Conservation (phyloP, 2,329 filamentous ascomycete genomes). For the Ceratocystis cubensis region DNA sequence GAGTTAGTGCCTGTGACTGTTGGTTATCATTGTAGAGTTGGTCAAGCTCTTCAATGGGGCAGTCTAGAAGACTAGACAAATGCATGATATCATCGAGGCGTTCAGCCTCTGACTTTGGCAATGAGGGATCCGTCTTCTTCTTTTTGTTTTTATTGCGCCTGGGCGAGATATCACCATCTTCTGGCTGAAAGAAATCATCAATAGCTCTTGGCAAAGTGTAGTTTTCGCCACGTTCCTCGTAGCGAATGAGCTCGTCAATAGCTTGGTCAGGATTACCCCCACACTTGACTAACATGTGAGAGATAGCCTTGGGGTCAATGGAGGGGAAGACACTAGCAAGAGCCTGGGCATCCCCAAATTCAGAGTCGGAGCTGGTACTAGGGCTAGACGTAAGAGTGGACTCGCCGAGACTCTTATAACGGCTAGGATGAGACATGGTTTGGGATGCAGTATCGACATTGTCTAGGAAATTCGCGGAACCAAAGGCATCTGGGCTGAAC, state of each 20-base stretch:
- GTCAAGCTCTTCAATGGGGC: slow-evolving; percentile 32
- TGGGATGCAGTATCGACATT: slow-evolving; percentile 10
- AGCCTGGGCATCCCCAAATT: slow-evolving; percentile 7
- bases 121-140: slow-evolving; percentile 27
- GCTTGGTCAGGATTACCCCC: slow-evolving; percentile 31
- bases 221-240: slow-evolving; percentile 41
- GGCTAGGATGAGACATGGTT: slow-evolving; percentile 13
- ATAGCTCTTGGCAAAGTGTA: slow-evolving; percentile 51
- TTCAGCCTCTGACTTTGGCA: background rate
- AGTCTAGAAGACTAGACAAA: slow-evolving; percentile 34
- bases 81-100: slow-evolving; percentile 32
- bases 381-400: slow-evolving; percentile 18
- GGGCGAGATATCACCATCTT: slow-evolving; percentile 30
- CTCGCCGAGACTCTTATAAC: slow-evolving; percentile 13
- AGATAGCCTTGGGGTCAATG: slow-evolving; percentile 9
- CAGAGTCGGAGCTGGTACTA: slow-evolving; percentile 5
- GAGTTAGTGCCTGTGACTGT: slow-evolving; percentile 32
- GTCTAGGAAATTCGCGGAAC: slow-evolving; percentile 21
- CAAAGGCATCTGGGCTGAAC: slow-evolving; percentile 60
- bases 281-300: slow-evolving; percentile 10
- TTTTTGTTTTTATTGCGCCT: slow-evolving; percentile 30
- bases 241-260: slow-evolving; percentile 69
- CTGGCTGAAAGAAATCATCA: slow-evolving; percentile 62
- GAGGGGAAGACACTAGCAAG: slow-evolving; percentile 18
- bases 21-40: slow-evolving; percentile 31